Percentiles rank a stretch among this genome's conserved stretches.
phyloP scores from a whole-genome alignment of 345 rosid genomes.

The sweet orange (Citrus sinensis) region DVS_A1.0 CM039161.1:21001501-21002000 shows the following conservation, averaged over 20 bases:
- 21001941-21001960: too few relatives aligned
- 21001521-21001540: background rate
- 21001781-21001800: background rate
- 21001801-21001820: background rate
- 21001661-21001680: background rate
- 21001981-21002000: too few relatives aligned
- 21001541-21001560: background rate
- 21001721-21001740: background rate
- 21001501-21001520: slow-evolving; percentile 7
- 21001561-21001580: background rate
- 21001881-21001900: too few relatives aligned
- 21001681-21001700: background rate
- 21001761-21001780: background rate
- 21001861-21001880: too few relatives aligned
- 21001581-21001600: background rate
- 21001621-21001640: slow-evolving; percentile 8
- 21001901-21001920: too few relatives aligned
- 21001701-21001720: background rate
- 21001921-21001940: too few relatives aligned
- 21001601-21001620: background rate
- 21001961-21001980: too few relatives aligned
- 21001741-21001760: background rate
- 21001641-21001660: slow-evolving; percentile 11
- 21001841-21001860: background rate
- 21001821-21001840: background rate